phyloP scores from a whole-genome alignment of 2,329 filamentous ascomycete genomes.

The Endoconidiophora laricicola region DNA sequence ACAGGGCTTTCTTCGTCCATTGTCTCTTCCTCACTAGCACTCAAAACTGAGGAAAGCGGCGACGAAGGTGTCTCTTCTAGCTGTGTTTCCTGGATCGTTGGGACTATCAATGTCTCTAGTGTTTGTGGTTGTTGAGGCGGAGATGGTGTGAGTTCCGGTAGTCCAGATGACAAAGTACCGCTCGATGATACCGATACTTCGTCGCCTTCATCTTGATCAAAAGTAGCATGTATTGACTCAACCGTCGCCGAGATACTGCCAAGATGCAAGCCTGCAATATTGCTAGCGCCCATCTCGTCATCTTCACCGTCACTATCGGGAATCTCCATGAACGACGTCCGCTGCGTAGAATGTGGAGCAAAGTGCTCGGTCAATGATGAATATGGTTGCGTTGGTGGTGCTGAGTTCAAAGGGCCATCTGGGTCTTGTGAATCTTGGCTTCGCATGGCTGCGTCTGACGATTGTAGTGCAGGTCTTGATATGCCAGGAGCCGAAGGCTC shows the following conservation, averaged over 20 bases:
- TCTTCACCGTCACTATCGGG: slow-evolving; percentile 9
- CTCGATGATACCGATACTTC: not conserved
- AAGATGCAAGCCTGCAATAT: not conserved
- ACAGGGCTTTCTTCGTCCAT: too few relatives aligned
- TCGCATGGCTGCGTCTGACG: too few relatives aligned
- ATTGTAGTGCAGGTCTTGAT: too few relatives aligned
- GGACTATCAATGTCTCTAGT: not conserved
- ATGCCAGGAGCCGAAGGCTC: too few relatives aligned
- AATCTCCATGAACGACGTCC: slow-evolving; percentile 9
- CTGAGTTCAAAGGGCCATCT: not conserved
- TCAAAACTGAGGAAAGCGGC: not conserved
- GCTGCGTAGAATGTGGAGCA: not conserved
- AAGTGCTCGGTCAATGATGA: not conserved
- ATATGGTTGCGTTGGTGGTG: not conserved
- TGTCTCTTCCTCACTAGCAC: too few relatives aligned
- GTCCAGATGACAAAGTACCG: not conserved
- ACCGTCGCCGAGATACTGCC: not conserved
- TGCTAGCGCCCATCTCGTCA: not conserved
- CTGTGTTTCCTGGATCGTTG: not conserved
- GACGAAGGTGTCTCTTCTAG: not conserved
- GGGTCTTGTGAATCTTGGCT: too few relatives aligned
- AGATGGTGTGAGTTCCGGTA: not conserved
- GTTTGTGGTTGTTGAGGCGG: not conserved
- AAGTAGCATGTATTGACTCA: not conserved
- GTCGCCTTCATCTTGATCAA: not conserved